Percentiles rank a stretch among this genome's conserved stretches.
phyloP scores from a whole-genome alignment of 768 basidiomycete genomes.

The Hygrophoropsis aurantiaca region DNA sequence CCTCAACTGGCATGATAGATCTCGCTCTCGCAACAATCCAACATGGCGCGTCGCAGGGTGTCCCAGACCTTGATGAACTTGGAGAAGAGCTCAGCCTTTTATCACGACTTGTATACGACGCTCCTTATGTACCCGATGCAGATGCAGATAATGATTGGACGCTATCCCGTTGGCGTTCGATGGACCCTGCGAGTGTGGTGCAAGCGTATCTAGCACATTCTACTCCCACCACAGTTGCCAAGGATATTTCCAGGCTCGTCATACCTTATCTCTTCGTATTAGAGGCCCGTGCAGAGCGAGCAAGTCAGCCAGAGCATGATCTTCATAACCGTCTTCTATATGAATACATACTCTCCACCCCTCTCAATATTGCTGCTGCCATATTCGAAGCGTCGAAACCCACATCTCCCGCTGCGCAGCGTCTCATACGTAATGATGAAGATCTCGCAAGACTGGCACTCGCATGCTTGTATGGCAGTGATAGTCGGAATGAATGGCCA shows the following conservation, averaged over 20 bases:
- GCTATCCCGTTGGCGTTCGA: conserved; percentile 66
- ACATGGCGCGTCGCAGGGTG: conserved; percentile 79
- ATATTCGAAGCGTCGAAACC: conserved; percentile 93
- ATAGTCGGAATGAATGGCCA: conserved; percentile 69
- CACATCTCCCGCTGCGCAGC: conserved; percentile 65
- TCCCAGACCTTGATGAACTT: conserved; percentile 76
- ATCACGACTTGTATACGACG: conserved; percentile 84
- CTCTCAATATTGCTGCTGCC: conserved; percentile 66
- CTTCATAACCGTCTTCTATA: conserved; percentile 67
- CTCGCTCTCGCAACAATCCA: conserved; percentile 78
- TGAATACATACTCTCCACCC: conserved; percentile 68
- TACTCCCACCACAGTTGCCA: conserved; percentile 59
- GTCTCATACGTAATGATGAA: conserved; percentile 79
- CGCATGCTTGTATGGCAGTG: conserved; percentile 84
- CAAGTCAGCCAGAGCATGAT: conserved; percentile 64
- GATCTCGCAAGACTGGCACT: conserved; percentile 86
- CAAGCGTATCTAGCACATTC: conserved; percentile 76
- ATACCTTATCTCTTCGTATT: conserved; percentile 93
- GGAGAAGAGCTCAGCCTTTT: conserved; percentile 93
- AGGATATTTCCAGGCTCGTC: conserved; percentile 74
- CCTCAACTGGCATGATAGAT: conserved; percentile 73
- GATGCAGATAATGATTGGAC: conserved; percentile 64
- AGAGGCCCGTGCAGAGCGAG: conserved; percentile 83
- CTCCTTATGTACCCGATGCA: conserved; percentile 40
- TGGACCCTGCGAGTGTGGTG: conserved; percentile 66